Evolutionary conservation across 306 rosid species (phyloP).

Genomic region (cucumber (Cucumis sativus)): Cucumber_9930_V3 NC_026655.2:24177001-24177500

Average conservation of each 20-base stretch:
- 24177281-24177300: constrained; percentile 60
- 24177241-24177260: constrained; percentile 39
- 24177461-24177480: no score
- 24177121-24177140: constrained; percentile 39
- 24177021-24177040: background rate
- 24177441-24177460: background rate
- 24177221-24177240: constrained; percentile 45
- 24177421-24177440: background rate
- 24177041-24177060: background rate
- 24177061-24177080: constrained; percentile 3
- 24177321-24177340: constrained; percentile 96
- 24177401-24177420: background rate
- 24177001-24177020: background rate
- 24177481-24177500: no score
- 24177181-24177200: constrained; percentile 71
- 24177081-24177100: constrained; percentile 43
- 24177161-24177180: constrained; percentile 4
- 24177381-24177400: background rate
- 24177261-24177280: constrained; percentile 59
- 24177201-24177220: constrained; percentile 77
- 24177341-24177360: constrained; percentile 33
- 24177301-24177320: constrained; percentile 88
- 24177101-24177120: constrained; percentile 66
- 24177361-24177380: no score
- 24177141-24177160: constrained; percentile 38